Base-by-base conservation (phyloP, 257 asterid species). In the Cruciata laevipes region DNA sequence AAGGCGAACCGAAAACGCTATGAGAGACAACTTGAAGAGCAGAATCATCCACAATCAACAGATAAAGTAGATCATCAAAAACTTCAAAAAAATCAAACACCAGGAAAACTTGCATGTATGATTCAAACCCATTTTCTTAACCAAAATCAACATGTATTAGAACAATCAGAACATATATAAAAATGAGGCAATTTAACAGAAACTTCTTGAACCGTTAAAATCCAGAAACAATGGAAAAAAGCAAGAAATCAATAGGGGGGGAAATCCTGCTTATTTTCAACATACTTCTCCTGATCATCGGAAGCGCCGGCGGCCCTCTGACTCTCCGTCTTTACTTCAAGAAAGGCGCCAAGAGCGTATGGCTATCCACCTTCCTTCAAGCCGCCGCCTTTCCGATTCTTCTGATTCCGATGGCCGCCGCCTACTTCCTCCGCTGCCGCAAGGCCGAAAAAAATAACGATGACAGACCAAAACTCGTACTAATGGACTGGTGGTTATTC, bases 301-400 rank as follows among this genome's bases (percentile, higher is more conserved):
- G 80, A 30, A 71, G 56, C 68, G 63, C 77, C 37, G 80, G 77
- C 8, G 70, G 74, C 59, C 74, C 80, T 11, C 23, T 76, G 8
- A 59, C 72, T 47, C 64, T 71, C 60, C 80, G 80, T 38, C 73
- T 76, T 44, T 76, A 71, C 65, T 76, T 65, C 73, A 23, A 56
- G 30, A 68, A 69, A 18, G 80, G 77, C 35, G 77, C 71, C 51
- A 11, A 44, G 31, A 73, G 80, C 13, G 18, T 72, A 44, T 76
- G 77, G 80, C 56, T 76, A 3, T 68, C 80, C 7, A 57, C 68
- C 63, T 37, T 69, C 74, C 35, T 71, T 14, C 38, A 67, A 63
- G 62, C 80, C 76, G 74, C 49, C 11, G 80, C 71, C 2, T 68
- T 72, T 37, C 80, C 80, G 1, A 24, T 72, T 20, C 69, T 67